Evolutionary conservation across 345 rosid genomes (phyloP).

Genomic region (Heritiera littoralis): DNA sequence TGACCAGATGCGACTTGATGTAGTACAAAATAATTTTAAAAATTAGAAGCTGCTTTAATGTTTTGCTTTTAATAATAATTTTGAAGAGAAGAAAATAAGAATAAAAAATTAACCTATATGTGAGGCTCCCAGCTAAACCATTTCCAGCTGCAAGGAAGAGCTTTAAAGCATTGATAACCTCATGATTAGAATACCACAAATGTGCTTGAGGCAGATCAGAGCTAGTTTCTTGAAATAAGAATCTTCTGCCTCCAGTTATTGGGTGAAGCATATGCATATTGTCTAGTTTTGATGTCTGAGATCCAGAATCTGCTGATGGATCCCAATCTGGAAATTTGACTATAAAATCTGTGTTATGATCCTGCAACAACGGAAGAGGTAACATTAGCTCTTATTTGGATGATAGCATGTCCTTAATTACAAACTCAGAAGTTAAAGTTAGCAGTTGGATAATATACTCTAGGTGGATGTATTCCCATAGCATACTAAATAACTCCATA

Average conservation of each 20-base stretch:
- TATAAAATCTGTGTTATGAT: conserved; percentile 92
- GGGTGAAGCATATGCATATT: conserved; percentile 30
- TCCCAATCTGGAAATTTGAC: conserved; percentile 92
- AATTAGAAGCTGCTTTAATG: neutral
- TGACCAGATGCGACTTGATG: neutral
- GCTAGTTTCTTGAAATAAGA: conserved; percentile 45
- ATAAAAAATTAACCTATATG: conserved; percentile 59
- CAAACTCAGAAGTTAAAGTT: conserved; percentile 1
- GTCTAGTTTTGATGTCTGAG: conserved; percentile 32
- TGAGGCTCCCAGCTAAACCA: conserved; percentile 59
- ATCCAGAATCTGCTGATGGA: conserved; percentile 48
- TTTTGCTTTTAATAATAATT: neutral
- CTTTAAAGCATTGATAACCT: conserved; percentile 58
- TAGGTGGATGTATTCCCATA: neutral
- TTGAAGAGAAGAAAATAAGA: conserved; percentile 1
- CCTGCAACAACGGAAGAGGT: conserved; percentile 47
- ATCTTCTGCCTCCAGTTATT: conserved; percentile 49
- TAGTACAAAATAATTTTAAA: neutral
- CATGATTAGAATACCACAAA: conserved; percentile 75
- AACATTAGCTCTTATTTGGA: neutral
- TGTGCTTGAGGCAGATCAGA: conserved; percentile 68
- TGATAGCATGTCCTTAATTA: conserved; percentile 8
- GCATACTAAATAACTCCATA: neutral
- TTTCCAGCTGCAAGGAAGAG: conserved; percentile 74
- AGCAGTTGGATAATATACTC: neutral